Percentiles rank a stretch among this genome's conserved stretches.
Evolutionary conservation across 2,329 filamentous ascomycete species (phyloP).

Genomic region (Acrocalymma vagum): DNA sequence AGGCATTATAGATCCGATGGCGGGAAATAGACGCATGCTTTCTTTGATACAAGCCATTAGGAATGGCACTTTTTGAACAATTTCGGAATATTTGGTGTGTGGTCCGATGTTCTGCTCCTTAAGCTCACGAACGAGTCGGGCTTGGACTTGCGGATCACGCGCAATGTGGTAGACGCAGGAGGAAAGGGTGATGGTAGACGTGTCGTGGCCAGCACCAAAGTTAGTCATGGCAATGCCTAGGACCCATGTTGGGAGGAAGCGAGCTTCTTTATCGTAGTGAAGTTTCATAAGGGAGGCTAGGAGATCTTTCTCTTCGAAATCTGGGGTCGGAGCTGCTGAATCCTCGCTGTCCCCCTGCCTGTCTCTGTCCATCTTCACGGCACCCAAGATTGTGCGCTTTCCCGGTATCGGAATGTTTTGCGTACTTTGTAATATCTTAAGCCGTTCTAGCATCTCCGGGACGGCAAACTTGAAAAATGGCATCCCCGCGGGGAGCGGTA

Average conservation of each 20-base stretch:
- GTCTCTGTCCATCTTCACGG: not conserved
- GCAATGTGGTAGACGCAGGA: conserved; percentile 4
- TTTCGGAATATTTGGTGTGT: conserved; percentile 3
- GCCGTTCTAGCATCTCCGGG: not conserved
- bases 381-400: conserved; percentile 1
- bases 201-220: conserved; percentile 18
- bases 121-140: conserved; percentile 1
- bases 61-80: conserved; percentile 14
- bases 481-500: not conserved
- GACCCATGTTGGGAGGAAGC: conserved; percentile 9
- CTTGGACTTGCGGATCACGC: not conserved
- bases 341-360: not conserved
- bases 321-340: too few relatives aligned
- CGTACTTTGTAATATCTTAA: conserved; percentile 3
- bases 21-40: conserved; percentile 1
- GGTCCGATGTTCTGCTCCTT: not conserved
- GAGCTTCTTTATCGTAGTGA: conserved; percentile 1
- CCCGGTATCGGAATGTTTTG: not conserved
- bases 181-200: conserved; percentile 7
- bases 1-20: not conserved
- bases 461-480: conserved; percentile 5
- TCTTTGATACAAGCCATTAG: conserved; percentile 33
- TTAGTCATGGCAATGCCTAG: conserved; percentile 11
- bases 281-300: conserved; percentile 11
- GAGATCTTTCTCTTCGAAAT: conserved; percentile 12